phyloP scores from a whole-genome alignment of 129 eudicot genomes.

The Pulicaria dysenterica region DNA sequence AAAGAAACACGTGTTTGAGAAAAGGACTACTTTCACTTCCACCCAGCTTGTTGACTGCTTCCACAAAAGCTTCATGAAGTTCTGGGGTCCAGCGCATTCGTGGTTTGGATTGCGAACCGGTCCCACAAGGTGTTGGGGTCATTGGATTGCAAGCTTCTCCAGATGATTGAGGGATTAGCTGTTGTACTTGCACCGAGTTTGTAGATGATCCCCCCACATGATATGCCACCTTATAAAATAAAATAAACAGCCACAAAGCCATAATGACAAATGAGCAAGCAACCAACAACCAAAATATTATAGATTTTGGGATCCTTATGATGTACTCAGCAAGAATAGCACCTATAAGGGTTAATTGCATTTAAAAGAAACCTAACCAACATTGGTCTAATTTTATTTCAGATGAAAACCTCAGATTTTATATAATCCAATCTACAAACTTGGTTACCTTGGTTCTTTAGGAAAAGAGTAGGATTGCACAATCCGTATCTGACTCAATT shows the following conservation, averaged over 20 bases:
- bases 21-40: conserved; percentile 85
- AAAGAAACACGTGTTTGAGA: conserved; percentile 8
- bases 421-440: background rate
- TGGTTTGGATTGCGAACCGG: conserved; percentile 58
- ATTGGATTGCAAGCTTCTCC: conserved; percentile 52
- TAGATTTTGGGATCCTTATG: background rate
- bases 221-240: conserved; percentile 45
- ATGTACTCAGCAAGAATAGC: background rate
- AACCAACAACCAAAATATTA: conserved; percentile 5
- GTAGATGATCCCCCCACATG: conserved; percentile 56
- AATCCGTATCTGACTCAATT: background rate
- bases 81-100: conserved; percentile 99
- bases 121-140: conserved; percentile 53
- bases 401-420: background rate
- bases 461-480: background rate
- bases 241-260: background rate
- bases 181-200: conserved; percentile 41
- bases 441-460: background rate
- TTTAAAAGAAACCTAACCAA: background rate
- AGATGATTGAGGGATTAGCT: conserved; percentile 50
- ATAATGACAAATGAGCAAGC: background rate
- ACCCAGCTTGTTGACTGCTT: conserved; percentile 92
- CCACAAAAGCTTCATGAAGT: conserved; percentile 96
- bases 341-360: conserved; percentile 4
- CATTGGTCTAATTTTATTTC: background rate